These are phyloP conservation scores for Malus domestica DNA, from an alignment of 306 rosid species.

Conservation along the genomic window ASM211411v1 NC_041799.1:32933001-32933500, in stretches of 20 bases:
- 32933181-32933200: not conserved
- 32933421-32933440: not conserved
- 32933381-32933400: not conserved
- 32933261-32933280: not conserved
- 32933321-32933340: not conserved
- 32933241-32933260: not conserved
- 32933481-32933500: not conserved
- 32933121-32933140: not conserved
- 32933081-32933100: not conserved
- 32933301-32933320: not conserved
- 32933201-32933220: not conserved
- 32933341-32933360: not conserved
- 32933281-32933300: not conserved
- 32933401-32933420: not conserved
- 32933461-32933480: not conserved
- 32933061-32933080: not conserved
- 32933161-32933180: not conserved
- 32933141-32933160: not conserved
- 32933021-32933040: too few species aligned
- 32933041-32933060: too few species aligned
- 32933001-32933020: too few species aligned
- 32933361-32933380: not conserved
- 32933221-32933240: not conserved
- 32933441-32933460: not conserved
- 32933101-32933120: not conserved